Conservation (phyloP, 208 protist species). For the Chromosphaera perkinsii region DNA sequence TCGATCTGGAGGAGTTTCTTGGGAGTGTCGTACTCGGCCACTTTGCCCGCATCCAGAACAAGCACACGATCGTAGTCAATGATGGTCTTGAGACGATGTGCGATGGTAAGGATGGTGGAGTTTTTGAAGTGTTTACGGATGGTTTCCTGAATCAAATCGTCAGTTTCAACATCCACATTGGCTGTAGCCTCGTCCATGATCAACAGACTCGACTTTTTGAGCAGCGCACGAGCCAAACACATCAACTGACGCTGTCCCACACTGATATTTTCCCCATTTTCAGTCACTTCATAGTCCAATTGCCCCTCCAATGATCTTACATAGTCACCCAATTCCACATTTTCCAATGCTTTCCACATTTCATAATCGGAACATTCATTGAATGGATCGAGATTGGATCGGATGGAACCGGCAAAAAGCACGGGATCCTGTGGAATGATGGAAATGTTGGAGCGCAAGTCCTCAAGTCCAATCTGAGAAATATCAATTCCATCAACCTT, state of each 20-base stretch:
- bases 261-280: slow-evolving; percentile 22
- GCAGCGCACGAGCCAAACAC: slow-evolving; percentile 83
- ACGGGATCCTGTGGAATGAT: slow-evolving; percentile 10
- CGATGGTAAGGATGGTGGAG: slow-evolving; percentile 84
- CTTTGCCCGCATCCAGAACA: slow-evolving; percentile 41
- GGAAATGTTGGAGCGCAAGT: background rate
- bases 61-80: slow-evolving; percentile 55
- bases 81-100: slow-evolving; percentile 80
- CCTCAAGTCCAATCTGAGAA: background rate
- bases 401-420: slow-evolving; percentile 17
- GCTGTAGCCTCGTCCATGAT: slow-evolving; percentile 91
- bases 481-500: slow-evolving; percentile 19
- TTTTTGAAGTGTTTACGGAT: slow-evolving; percentile 69
- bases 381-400: slow-evolving; percentile 31
- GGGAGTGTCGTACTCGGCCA: slow-evolving; percentile 40
- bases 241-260: slow-evolving; percentile 87
- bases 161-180: slow-evolving; percentile 60
- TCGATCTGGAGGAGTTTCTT: background rate
- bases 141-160: slow-evolving; percentile 68
- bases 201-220: slow-evolving; percentile 56
- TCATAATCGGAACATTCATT: background rate
- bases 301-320: background rate
- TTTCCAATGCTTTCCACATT: slow-evolving; percentile 1
- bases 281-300: slow-evolving; percentile 8
- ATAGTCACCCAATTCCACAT: background rate